Percentiles rank a stretch among this genome's conserved stretches.
These are phyloP conservation scores for Aspergillus egyptiacus DNA, from an alignment of 495 filamentous ascomycete species.

Conservation along the genomic window DNA sequence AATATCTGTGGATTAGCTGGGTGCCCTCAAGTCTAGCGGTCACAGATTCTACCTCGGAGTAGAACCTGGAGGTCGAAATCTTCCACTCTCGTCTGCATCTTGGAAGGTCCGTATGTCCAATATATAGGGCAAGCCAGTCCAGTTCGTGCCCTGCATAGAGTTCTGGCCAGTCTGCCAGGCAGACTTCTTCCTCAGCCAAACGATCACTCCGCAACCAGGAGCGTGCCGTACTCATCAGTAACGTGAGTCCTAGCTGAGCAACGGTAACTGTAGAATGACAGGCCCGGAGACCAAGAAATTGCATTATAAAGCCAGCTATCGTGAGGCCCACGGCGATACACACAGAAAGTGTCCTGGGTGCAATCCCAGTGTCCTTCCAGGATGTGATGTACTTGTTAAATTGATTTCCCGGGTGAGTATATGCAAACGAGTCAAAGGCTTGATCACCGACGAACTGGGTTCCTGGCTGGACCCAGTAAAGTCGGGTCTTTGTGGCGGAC, in stretches of 20 bases:
- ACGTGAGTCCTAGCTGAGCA: conserved; percentile 2
- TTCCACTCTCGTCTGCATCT: too few species aligned
- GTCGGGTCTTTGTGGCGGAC: neutral
- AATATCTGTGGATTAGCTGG: conserved; percentile 21
- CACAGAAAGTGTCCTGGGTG: neutral
- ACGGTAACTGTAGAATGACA: conserved; percentile 7
- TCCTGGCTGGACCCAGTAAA: conserved; percentile 14
- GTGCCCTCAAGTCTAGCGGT: conserved; percentile 5
- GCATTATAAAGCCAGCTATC: conserved; percentile 6
- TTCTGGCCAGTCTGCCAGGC: too few species aligned
- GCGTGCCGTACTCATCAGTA: conserved; percentile 7
- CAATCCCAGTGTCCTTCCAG: neutral
- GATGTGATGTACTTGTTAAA: conserved; percentile 7
- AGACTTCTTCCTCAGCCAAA: neutral
- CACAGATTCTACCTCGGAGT: too few species aligned
- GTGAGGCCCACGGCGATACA: conserved; percentile 3
- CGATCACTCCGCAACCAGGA: conserved; percentile 7
- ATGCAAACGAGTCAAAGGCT: conserved; percentile 10
- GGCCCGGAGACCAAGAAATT: conserved; percentile 11
- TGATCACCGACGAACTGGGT: conserved; percentile 11
- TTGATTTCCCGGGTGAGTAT: neutral
- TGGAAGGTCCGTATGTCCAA: too few species aligned
- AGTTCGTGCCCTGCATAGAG: conserved; percentile 12
- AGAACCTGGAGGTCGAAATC: too few species aligned
- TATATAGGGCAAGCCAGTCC: conserved; percentile 27